Conservation (phyloP, 768 basidiomycete species). For the Russula dissimulans region DNA sequence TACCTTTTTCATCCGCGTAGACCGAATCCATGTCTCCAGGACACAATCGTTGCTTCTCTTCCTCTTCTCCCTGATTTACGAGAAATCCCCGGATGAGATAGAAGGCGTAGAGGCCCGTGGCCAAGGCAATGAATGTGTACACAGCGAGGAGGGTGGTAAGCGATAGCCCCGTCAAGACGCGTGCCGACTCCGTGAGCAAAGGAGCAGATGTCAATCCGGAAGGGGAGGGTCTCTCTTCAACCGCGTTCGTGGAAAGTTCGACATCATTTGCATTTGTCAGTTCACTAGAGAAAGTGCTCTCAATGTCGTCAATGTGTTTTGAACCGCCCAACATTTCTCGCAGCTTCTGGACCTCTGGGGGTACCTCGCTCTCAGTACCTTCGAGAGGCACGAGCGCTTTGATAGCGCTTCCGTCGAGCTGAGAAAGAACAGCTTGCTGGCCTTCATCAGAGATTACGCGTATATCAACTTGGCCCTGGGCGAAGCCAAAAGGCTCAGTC, state of each 20-base stretch:
- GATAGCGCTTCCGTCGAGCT: constrained; percentile 23
- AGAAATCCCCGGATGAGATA: constrained; percentile 13
- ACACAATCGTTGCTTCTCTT: constrained; percentile 16
- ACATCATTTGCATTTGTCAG: neutral
- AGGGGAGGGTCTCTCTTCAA: neutral
- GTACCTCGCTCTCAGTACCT: constrained; percentile 14
- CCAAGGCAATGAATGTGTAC: constrained; percentile 20
- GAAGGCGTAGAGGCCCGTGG: constrained; percentile 21
- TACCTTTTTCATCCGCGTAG: constrained; percentile 7
- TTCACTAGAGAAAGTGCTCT: constrained; percentile 13
- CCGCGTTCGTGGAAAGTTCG: constrained; percentile 1
- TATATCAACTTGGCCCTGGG: constrained; percentile 26
- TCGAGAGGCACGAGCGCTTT: constrained; percentile 26
- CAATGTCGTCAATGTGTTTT: constrained; percentile 19
- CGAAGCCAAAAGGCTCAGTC: constrained; percentile 10
- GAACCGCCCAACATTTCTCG: constrained; percentile 22
- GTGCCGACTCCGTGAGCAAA: neutral
- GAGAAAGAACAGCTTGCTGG: constrained; percentile 26
- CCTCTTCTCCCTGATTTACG: constrained; percentile 19
- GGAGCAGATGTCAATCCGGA: neutral
- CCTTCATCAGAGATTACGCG: constrained; percentile 26
- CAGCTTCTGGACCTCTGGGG: constrained; percentile 24
- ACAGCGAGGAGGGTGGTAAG: constrained; percentile 9
- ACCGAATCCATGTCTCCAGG: constrained; percentile 2
- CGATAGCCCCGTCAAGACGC: constrained; percentile 5